Base-by-base conservation (phyloP, 1,139 yeast species). In the Scheffersomyces titani region DNA sequence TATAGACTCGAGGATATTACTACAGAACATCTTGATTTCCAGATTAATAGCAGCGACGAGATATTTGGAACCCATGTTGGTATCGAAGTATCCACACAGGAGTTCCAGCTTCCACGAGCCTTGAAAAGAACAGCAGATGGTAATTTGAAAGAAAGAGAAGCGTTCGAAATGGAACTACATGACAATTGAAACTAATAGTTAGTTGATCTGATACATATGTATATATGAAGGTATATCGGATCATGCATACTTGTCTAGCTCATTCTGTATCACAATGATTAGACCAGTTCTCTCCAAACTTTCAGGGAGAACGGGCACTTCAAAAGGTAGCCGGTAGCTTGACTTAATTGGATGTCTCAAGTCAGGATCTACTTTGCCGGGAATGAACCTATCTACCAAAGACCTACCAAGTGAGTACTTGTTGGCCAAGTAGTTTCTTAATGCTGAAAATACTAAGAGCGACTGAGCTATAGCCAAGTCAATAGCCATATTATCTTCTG, bases 301-400 rank as follows among this genome's bases (percentile, higher is more conserved):
- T 19, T 46, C 49, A 5, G 22, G 40, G 16, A 30, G 40, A 30
- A 30, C 40, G 16, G 40, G 40, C 9, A 30, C 4, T 30, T 52
- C 49, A 30, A 63, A 57, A 3, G 60, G 56, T 1, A 54, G 19
- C 20, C 58, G 61, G 18, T 45, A 52, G 19, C 51, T 51, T 1
- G 65, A 20, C 52, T 69, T 72, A 1, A 71, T 68, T 1, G 61
- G 55, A 44, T 62, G 67, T 53, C 70, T 69, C 51, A 70, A 63
- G 44, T 75, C 80, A 11, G 63, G 51, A 47, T 74, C 75, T 2
- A 64, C 64, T 49, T 63, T 64, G 18, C 65, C 64, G 2, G 76
- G 73, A 19, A 65, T 63, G 54, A 67, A 72, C 1, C 57, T 60
- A 50, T 68, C 70, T 53, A 75, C 59, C 47, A 61, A 63, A 0